Conservation (phyloP, 1,139 yeast species). For the Hansenula lynferdii region DNA sequence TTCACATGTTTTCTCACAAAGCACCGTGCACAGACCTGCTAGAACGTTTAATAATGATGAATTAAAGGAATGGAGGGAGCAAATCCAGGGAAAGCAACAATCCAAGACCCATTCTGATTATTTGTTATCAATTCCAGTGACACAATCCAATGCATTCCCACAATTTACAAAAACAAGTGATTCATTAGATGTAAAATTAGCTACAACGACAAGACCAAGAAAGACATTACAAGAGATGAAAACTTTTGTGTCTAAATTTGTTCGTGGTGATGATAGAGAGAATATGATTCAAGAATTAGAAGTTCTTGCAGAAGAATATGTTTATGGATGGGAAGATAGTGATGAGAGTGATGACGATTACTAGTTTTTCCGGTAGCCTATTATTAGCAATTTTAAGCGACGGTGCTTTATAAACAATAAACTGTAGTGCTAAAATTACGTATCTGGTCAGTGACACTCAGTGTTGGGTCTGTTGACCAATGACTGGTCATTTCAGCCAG, state of each 20-base stretch:
- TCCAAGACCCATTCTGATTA: conserved; percentile 6
- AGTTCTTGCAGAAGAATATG: conserved; percentile 46
- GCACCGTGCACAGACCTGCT: conserved; percentile 27
- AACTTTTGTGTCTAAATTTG: conserved; percentile 37
- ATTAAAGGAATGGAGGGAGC: not conserved
- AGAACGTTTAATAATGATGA: not conserved
- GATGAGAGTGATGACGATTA: conserved; percentile 25
- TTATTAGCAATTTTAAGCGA: no score
- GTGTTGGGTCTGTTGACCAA: no score
- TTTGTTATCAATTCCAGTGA: conserved; percentile 10
- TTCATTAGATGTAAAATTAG: conserved; percentile 31
- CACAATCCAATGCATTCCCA: conserved; percentile 29
- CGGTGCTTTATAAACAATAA: no score
- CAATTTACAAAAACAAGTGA: conserved; percentile 11
- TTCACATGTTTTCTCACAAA: conserved; percentile 28
- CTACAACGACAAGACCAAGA: conserved; percentile 42
- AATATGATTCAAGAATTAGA: conserved; percentile 58
- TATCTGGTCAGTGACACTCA: no score
- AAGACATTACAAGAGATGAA: conserved; percentile 43
- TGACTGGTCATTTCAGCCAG: no score
- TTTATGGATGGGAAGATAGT: conserved; percentile 48
- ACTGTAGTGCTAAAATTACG: no score
- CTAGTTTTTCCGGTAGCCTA: no score
- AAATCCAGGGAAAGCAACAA: not conserved
- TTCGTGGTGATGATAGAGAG: conserved; percentile 58